Conservation (phyloP, 2,329 filamentous ascomycete species). For the Coleophoma cylindrospora region DNA sequence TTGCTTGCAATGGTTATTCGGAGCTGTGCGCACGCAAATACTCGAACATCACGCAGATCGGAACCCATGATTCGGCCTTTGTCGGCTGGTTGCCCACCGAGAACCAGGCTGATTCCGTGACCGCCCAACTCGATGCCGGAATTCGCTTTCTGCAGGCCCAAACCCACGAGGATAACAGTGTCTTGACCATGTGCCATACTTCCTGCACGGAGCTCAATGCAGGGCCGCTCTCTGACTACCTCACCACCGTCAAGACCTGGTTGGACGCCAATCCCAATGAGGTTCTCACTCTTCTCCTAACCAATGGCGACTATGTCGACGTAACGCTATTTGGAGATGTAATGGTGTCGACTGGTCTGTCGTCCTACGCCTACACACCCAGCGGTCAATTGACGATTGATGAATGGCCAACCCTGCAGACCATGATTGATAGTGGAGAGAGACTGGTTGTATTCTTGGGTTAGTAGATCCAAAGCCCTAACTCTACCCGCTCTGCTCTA, state of each 20-base stretch:
- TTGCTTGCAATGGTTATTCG: constrained; percentile 71
- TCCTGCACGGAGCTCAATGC: constrained; percentile 53
- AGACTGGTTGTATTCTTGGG: constrained; percentile 70
- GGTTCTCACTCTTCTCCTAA: constrained; percentile 59
- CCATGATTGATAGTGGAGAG: constrained; percentile 56
- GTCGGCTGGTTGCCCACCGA: constrained; percentile 22
- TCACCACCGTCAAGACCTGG: constrained; percentile 53
- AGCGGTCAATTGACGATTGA: constrained; percentile 30
- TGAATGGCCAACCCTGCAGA: constrained; percentile 65
- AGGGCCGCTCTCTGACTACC: constrained; percentile 49
- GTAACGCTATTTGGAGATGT: constrained; percentile 45
- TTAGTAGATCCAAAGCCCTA: constrained; percentile 18
- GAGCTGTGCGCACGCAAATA: constrained; percentile 67
- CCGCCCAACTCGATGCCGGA: constrained; percentile 54
- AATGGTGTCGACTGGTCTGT: constrained; percentile 16
- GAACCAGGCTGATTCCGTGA: constrained; percentile 57
- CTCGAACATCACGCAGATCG: constrained; percentile 71
- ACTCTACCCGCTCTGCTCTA: too few species aligned
- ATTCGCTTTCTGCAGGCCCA: constrained; percentile 64
- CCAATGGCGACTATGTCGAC: constrained; percentile 53
- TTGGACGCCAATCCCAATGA: constrained; percentile 53
- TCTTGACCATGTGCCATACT: constrained; percentile 45
- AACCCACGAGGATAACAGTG: constrained; percentile 14
- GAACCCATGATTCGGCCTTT: constrained; percentile 54
- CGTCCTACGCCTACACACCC: constrained; percentile 22